These are phyloP conservation scores for Lepidopterella palustris DNA, from an alignment of 495 filamentous ascomycete species.

Conservation along the genomic window DNA sequence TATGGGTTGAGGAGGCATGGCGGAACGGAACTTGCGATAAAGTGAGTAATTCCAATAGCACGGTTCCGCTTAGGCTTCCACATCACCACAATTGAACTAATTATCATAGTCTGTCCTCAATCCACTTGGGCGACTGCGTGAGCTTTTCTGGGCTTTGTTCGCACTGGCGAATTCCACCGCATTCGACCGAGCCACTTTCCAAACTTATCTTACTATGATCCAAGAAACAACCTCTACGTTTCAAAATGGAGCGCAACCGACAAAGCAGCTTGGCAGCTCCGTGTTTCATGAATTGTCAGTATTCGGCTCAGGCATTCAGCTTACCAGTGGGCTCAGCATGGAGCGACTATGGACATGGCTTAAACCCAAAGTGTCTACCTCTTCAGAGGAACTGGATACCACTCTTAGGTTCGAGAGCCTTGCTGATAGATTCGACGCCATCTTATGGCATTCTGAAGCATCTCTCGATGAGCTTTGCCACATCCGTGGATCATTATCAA, in stretches of 20 bases:
- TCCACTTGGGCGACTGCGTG: background rate
- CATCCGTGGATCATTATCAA: slow-evolving; percentile 30
- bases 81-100: background rate
- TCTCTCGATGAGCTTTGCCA: slow-evolving; percentile 21
- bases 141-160: slow-evolving; percentile 23
- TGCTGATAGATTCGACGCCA: slow-evolving; percentile 65
- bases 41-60: background rate
- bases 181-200: slow-evolving; percentile 27
- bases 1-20: background rate
- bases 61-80: too few species aligned
- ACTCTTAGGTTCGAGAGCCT: slow-evolving; percentile 58
- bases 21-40: background rate
- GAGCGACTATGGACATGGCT: slow-evolving; percentile 71
- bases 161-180: background rate
- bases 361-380: slow-evolving; percentile 56
- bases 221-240: background rate
- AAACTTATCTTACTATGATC: slow-evolving; percentile 23
- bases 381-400: slow-evolving; percentile 45
- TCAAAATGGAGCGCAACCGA: background rate
- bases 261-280: background rate
- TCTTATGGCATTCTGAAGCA: slow-evolving; percentile 43
- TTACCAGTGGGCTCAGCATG: slow-evolving; percentile 70
- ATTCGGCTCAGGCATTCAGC: slow-evolving; percentile 13
- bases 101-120: background rate
- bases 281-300: background rate